These are phyloP conservation scores for Claviceps sp. DNA, from an alignment of 2,329 filamentous ascomycete species.

Conservation along the genomic window DNA sequence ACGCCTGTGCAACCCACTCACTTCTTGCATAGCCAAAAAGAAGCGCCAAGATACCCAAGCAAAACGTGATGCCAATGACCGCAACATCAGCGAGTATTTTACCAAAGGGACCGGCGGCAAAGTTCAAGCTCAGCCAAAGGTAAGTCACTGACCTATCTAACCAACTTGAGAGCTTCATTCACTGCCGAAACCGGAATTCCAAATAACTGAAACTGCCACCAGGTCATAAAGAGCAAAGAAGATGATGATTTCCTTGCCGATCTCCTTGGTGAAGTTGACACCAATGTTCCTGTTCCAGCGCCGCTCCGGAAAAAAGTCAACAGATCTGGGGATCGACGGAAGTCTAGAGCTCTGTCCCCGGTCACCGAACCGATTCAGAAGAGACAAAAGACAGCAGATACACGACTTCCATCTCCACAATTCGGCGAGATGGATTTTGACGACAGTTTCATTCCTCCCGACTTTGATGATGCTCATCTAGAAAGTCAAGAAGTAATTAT, in stretches of 20 bases:
- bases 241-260: constrained; percentile 79
- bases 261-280: constrained; percentile 78
- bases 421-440: constrained; percentile 34
- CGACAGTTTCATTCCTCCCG: constrained; percentile 41
- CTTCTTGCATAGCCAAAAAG: constrained; percentile 51
- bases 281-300: constrained; percentile 46
- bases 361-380: constrained; percentile 43
- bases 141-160: constrained; percentile 20
- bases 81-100: constrained; percentile 91
- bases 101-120: constrained; percentile 55
- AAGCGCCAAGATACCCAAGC: constrained; percentile 79
- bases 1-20: neutral
- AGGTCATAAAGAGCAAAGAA: constrained; percentile 69
- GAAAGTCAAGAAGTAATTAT: constrained; percentile 43
- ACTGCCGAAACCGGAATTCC: neutral
- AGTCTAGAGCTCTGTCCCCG: constrained; percentile 69
- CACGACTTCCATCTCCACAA: constrained; percentile 31
- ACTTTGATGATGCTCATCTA: constrained; percentile 48
- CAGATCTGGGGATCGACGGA: constrained; percentile 64
- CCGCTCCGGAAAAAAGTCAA: constrained; percentile 48
- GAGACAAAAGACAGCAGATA: constrained; percentile 40
- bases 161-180: neutral
- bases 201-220: neutral
- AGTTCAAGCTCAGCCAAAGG: constrained; percentile 67
- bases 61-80: constrained; percentile 74